Evolutionary conservation across 2,329 filamentous ascomycete genomes (phyloP), one percentile per base, ranked within the genome.

Genomic region (Pleoardoris graminearum): DNA sequence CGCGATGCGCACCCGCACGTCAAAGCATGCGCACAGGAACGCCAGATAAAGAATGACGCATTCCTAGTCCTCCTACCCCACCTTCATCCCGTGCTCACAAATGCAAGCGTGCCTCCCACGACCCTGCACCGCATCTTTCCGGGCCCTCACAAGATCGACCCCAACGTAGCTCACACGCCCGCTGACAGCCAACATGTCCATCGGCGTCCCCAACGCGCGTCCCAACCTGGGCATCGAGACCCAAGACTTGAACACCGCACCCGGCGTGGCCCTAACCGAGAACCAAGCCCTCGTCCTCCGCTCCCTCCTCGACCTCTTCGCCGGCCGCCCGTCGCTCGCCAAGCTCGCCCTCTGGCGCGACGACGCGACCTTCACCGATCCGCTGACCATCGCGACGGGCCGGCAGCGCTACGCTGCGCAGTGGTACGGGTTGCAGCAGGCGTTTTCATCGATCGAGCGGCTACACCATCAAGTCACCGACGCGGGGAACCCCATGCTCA

Each of bases 261-360:
- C 78, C 0, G 82, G 82, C 11, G 77, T 86, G 12, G 68, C 76
- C 0, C 75, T 86, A 12, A 76, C 75, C 16, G 58, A 73, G 0
- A 65, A 77, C 17, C 82, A 86, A 62, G 79, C 80, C 54, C 76
- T 82, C 0, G 53, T 86, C 27, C 79, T 86, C 11, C 81, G 81
- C 52, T 81, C 79, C 39, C 76, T 87, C 12, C 76, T 87, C 21
- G 84, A 87, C 63, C 79, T 87, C 42, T 87, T 86, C 65, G 80
- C 82, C 29, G 84, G 84, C 39, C 77, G 79, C 16, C 82, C 84
- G 0, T 82, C 82, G 1, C 76, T 85, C 2, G 77, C 78, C 35
- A 85, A 86, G 65, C 77, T 87, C 39, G 72, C 76, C 12, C 76
- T 87, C 21, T 87, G 84, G 85, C 75, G 75, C 43, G 81, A 82